phyloP scores from a whole-genome alignment of 2,329 filamentous ascomycete genomes.

The Xylaria sp. region DNA sequence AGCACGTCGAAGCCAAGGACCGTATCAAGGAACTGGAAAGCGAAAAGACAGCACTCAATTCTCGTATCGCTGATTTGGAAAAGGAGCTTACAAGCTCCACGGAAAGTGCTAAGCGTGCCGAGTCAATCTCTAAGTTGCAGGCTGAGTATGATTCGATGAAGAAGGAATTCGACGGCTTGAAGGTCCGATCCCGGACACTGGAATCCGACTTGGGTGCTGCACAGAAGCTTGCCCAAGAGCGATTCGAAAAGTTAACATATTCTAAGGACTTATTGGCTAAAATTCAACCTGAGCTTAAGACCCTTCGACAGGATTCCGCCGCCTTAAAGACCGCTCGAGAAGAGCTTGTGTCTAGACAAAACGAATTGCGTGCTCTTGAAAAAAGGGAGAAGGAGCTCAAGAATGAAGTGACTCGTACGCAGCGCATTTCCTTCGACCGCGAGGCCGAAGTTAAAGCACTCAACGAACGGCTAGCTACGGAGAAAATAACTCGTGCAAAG shows the following conservation, averaged over 20 bases:
- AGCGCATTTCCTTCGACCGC: constrained; percentile 76
- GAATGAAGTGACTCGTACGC: constrained; percentile 75
- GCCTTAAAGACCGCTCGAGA: constrained; percentile 80
- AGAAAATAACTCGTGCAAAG: constrained; percentile 75
- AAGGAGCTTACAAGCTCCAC: constrained; percentile 66
- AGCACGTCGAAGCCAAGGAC: constrained; percentile 86
- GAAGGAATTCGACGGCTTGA: constrained; percentile 73
- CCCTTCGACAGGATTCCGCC: constrained; percentile 79
- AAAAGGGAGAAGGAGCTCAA: constrained; percentile 84
- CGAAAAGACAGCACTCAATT: constrained; percentile 74
- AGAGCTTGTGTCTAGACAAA: constrained; percentile 69
- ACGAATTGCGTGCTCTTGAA: constrained; percentile 80
- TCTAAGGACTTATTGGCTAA: constrained; percentile 83
- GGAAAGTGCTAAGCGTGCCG: constrained; percentile 44
- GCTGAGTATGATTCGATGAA: constrained; percentile 68
- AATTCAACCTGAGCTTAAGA: constrained; percentile 85
- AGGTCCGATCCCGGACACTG: constrained; percentile 73
- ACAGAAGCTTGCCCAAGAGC: constrained; percentile 83
- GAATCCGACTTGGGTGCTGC: constrained; percentile 88
- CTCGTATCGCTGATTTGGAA: constrained; percentile 75
- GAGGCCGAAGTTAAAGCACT: constrained; percentile 81
- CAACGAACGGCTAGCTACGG: constrained; percentile 80
- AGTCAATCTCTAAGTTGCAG: constrained; percentile 66
- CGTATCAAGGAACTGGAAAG: constrained; percentile 75
- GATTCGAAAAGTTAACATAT: constrained; percentile 89